Evolutionary conservation across 2,329 filamentous ascomycete species (phyloP), one percentile per base, ranked within the genome.

Genomic region (Talaromyces sp.): DNA sequence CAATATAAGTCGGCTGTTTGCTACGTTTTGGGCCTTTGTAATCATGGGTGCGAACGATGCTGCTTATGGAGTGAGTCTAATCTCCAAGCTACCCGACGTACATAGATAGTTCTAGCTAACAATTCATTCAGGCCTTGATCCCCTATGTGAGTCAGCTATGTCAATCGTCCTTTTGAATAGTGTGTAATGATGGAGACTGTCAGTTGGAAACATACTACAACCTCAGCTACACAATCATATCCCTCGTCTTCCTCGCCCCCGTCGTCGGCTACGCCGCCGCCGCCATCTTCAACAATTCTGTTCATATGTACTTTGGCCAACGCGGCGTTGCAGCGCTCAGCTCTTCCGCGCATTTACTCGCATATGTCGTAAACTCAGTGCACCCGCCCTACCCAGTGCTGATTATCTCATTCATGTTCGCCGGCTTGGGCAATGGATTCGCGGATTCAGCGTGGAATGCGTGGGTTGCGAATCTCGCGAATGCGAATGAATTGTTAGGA

Each of bases 371-470:
- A 22, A 6, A 90, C 64, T 83, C 85, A 4, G 76, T 88, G 3
- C 90, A 92, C 73, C 90, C 90, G 1, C 88, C 89, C 0, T 92
- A 88, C 70, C 85, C 88, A 0, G 86, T 87, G 0, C 77, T 93
- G 0, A 86, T 90, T 1, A 76, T 90, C 14, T 81, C 87, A 31
- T 87, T 89, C 71, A 83, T 88, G 59, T 78, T 92, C 19, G 84
- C 86, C 1, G 90, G 90, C 1, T 87, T 91, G 58, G 90, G 90
- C 0, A 92, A 89, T 73, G 90, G 90, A 2, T 77, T 92, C 10
- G 72, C 74, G 10, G 77, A 86, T 70, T 82, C 83, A 0, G 83
- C 80, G 9, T 85, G 82, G 81, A 86, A 86, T 71, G 84, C 84
- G 0, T 86, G 84, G 83, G 83, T 87, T 31, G 91, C 90, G n/a